Evolutionary conservation across 1,284 basidiomycete genomes (phyloP), one percentile per base, ranked within the genome.

Genomic region (Ceratorhiza oryzae-sativae): DNA sequence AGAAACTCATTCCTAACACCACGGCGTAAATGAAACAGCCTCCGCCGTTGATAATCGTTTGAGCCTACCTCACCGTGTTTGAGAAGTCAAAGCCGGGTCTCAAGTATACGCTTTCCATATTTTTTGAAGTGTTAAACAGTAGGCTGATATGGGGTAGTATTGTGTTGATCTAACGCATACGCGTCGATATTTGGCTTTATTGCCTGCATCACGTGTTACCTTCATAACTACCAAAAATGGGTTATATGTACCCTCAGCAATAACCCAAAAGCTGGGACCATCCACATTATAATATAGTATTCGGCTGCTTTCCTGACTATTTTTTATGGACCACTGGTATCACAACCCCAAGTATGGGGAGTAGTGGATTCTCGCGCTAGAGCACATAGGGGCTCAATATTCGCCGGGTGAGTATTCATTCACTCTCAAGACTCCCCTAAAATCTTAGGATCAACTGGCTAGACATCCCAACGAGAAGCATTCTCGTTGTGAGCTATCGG

Each of bases 1-100:
- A 98, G 83, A 80, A 92, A 93, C 76, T 88, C 84, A 80, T 98
- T 97, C 75, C 95, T 93, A 71, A 77, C 9, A n/a, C 51, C 72
- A 74, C 39, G 2, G 6, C 73, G 42, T 45, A 49, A 59, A 30
- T 23, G 25, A 58, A 20, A 71, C 23, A 6, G 49, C 5, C 8
- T 58, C 8, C 53, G 51, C 18, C 10, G 36, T 25, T 49, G 32
- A n/a, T 36, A 32, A n/a, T 25, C 36, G 45, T 20, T 55, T n/a
- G 20, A 9, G 3, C 32, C 25, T n/a, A 48, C 49, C 77, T 74
- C 75, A 85, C 86, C 86, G 81, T 83, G 80, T 90, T 90, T 53
- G 87, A 86, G 77, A 93, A 92, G 79, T 92, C 88, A 79, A 93
- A 93, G 4, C 90, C 91, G 45, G 85, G 75, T 15, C 81, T 76